Evolutionary conservation across 2,329 filamentous ascomycete species (phyloP), one percentile per base, ranked within the genome.

Genomic region (Pseudocercospora crystallina): DNA sequence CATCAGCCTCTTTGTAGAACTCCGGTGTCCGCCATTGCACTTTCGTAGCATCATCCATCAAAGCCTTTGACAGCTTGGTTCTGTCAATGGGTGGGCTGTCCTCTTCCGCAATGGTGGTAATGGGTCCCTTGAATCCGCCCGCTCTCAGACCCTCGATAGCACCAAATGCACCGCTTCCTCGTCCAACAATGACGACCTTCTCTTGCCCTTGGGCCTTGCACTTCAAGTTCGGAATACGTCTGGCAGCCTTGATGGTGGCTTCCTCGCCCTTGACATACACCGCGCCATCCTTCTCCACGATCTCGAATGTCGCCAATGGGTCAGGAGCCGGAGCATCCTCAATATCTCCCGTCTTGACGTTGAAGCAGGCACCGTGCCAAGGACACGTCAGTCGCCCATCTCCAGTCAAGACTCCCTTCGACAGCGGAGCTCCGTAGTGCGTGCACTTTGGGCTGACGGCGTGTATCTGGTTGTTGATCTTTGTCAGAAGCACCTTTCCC

Each of bases 281-380:
- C 5, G 81, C 86, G 30, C 89, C 90, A 61, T 94, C 83, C 65
- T 86, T 90, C 69, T 95, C 85, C 30, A 83, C 75, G 30, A 96
- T 76, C 46, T 89, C 84, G 74, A 95, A 99, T 43, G 86, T 85
- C 39, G 87, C 81, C 20, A 99, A 76, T n/a, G 88, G 80, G 64
- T 97, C 90, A 20, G 95, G 81, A 2, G 89, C 94, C 0, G 94
- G 94, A 0, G 92, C 91, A 66, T 97, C 90, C 73, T 99, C 94
- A 52, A 97, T 88, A 63, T 99, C 94, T 46, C 94, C 94, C 5
- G 87, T 95, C 49, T 81, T 80, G 57, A 89, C 83, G 57, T 90
- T 94, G 75, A 96, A 99, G 77, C 94, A 99, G 50, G 94, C 94
- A 75, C 92, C 92, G 69, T 97, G 92, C 94, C 94, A 97, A 8